phyloP scores from a whole-genome alignment of 2,329 filamentous ascomycete species.

The Tolypocladium tundrense region DNA sequence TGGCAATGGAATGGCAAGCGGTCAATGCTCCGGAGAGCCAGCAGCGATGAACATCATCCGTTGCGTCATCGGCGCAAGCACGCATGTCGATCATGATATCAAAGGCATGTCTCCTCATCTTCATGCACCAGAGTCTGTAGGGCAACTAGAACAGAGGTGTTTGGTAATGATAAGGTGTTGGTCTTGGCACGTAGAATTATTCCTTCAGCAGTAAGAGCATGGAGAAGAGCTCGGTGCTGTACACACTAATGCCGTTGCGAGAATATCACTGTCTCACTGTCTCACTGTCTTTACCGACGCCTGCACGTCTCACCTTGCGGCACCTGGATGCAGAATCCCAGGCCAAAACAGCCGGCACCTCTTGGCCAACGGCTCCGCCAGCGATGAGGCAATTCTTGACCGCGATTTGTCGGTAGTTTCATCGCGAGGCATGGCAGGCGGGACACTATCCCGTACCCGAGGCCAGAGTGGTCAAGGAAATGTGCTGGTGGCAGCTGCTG shows the following conservation, averaged over 20 bases:
- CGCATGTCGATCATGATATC: neutral
- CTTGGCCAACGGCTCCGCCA: neutral
- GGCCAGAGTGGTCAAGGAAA: neutral
- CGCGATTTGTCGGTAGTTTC: neutral
- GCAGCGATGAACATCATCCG: neutral
- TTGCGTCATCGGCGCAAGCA: neutral
- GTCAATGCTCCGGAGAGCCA: neutral
- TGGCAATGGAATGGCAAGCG: neutral
- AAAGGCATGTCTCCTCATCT: constrained; percentile 36
- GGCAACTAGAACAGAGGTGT: constrained; percentile 33
- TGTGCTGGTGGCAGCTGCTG: neutral
- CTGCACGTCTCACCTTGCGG: neutral
- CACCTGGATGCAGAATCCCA: neutral
- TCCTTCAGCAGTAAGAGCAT: constrained; percentile 48
- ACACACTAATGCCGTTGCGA: constrained; percentile 46
- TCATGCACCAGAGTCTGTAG: constrained; percentile 43
- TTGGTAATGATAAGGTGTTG: constrained; percentile 46
- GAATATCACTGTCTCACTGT: neutral
- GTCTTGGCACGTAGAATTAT: constrained; percentile 44
- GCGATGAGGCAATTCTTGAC: neutral
- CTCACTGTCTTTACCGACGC: neutral
- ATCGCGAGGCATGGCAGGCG: neutral
- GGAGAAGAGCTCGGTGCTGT: constrained; percentile 41
- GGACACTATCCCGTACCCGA: neutral
- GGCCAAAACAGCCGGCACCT: neutral